These are phyloP conservation scores for Xylaria polymorpha DNA, from an alignment of 2,329 filamentous ascomycete species.

Conservation along the genomic window DNA sequence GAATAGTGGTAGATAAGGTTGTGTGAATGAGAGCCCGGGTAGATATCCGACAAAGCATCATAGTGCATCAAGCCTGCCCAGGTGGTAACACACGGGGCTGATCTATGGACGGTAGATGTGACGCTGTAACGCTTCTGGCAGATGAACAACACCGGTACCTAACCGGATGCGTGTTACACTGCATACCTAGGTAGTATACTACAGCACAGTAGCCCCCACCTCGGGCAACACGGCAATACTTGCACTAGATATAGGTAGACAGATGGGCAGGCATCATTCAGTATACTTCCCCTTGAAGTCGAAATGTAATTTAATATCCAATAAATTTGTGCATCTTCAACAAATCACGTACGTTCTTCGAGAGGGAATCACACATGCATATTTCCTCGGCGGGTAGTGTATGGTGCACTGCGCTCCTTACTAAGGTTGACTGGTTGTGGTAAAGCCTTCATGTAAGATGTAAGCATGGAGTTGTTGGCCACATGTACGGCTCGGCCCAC, in stretches of 20 bases:
- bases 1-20: not conserved
- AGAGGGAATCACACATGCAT: not conserved
- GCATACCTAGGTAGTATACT: no score
- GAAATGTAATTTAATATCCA: not conserved
- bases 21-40: not conserved
- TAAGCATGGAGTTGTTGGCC: no score
- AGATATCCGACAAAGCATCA: not conserved
- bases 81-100: not conserved
- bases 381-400: not conserved
- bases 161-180: slow-evolving; percentile 13
- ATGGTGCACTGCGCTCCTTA: not conserved
- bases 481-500: slow-evolving; percentile 7
- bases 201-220: no score
- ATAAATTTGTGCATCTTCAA: not conserved
- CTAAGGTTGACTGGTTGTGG: not conserved
- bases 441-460: slow-evolving; percentile 7
- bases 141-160: not conserved
- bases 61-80: not conserved
- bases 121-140: not conserved
- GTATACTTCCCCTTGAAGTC: not conserved
- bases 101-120: not conserved
- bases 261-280: no score
- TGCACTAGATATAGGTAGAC: not conserved
- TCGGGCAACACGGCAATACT: slow-evolving; percentile 13
- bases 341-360: not conserved